A percentile compares a stretch with the other conserved stretches of the same genome.
Conservation (phyloP, 371 early-diverging fungal genomes). For the Rhizopus sp. region DNA sequence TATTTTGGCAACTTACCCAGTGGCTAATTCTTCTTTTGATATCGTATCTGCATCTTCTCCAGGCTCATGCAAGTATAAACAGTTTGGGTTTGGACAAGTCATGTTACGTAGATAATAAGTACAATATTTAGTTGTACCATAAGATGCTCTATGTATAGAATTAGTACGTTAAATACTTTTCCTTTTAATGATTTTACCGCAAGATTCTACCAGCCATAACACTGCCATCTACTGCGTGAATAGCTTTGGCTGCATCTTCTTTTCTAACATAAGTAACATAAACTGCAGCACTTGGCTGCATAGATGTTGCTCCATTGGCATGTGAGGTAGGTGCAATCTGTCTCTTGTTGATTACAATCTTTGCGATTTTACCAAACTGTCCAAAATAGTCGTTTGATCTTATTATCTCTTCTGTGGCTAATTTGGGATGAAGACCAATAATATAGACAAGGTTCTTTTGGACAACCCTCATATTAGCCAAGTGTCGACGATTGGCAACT, state of each 20-base stretch:
- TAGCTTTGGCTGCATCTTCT: conserved; percentile 90
- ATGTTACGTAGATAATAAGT: conserved; percentile 90
- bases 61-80: conserved; percentile 95
- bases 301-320: conserved; percentile 42
- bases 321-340: conserved; percentile 61
- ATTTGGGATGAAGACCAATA: conserved; percentile 83
- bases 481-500: conserved; percentile 80
- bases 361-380: conserved; percentile 93
- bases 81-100: conserved; percentile 89
- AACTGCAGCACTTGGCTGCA: conserved; percentile 70
- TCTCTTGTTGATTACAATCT: conserved; percentile 84
- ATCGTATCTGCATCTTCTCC: conserved; percentile 87
- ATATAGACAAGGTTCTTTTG: conserved; percentile 96
- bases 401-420: conserved; percentile 87
- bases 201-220: conserved; percentile 86
- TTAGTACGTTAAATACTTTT: not conserved
- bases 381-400: conserved; percentile 92
- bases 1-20: conserved; percentile 42
- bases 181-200: conserved; percentile 45
- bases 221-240: conserved; percentile 92
- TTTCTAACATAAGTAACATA: conserved; percentile 88
- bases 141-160: conserved; percentile 55
- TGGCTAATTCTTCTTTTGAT: conserved; percentile 65
- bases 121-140: conserved; percentile 98
- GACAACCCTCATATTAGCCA: conserved; percentile 90